Percentiles rank a stretch among this genome's conserved stretches.
phyloP scores from a whole-genome alignment of 192 early-diverging fungal species.

The Physocladia obscura region DNA sequence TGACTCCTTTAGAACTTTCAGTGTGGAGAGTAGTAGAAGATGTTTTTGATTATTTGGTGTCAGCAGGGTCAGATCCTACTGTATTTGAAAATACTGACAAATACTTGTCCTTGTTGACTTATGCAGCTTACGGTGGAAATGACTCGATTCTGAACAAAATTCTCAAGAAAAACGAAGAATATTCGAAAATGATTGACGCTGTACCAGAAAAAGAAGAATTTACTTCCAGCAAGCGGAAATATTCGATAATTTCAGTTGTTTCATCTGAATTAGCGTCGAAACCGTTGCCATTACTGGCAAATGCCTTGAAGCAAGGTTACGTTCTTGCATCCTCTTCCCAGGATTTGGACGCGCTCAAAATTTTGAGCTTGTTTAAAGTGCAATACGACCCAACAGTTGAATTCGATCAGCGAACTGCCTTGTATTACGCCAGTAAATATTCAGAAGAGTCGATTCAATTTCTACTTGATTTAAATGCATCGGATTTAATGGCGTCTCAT shows the following conservation, averaged over 20 bases:
- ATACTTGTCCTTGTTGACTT: not conserved
- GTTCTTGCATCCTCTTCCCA: not conserved
- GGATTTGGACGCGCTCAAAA: not conserved
- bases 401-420: not conserved
- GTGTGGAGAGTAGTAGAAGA: no score
- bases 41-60: no score
- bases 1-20: no score
- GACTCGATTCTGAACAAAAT: not conserved
- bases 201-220: not conserved
- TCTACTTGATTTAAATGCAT: not conserved
- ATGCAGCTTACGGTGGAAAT: not conserved
- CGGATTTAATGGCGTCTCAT: not conserved
- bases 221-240: not conserved
- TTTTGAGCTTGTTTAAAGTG: not conserved
- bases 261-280: no score
- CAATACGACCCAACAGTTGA: not conserved
- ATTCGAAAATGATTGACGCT: not conserved
- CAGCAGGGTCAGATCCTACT: no score
- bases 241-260: not conserved
- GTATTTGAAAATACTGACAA: no score
- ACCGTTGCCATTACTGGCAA: no score
- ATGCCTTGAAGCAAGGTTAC: not conserved
- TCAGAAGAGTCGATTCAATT: not conserved
- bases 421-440: not conserved
- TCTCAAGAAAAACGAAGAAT: not conserved